A percentile compares a stretch with the other conserved stretches of the same genome.
Evolutionary conservation across 176 grass and related monocot genomes (phyloP).

Genomic region (Aegilops sharonensis): DNA sequence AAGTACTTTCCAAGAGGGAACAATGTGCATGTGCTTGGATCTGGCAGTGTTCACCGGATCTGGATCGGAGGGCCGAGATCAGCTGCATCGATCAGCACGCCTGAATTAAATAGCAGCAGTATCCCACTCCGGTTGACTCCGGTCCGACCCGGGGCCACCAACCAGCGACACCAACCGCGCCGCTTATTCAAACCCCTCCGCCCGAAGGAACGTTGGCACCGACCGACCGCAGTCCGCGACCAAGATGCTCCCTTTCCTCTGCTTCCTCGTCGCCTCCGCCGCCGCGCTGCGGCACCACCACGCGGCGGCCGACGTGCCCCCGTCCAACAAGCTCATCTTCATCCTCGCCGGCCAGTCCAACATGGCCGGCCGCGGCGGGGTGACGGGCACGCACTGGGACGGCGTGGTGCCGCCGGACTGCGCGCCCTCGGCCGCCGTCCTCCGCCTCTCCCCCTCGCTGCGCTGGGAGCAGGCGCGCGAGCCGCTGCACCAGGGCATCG

Average conservation of each 20-base stretch:
- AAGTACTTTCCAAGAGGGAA: not conserved
- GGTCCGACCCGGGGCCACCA: not conserved
- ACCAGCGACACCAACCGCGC: not conserved
- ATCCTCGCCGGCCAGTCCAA: conserved; percentile 80
- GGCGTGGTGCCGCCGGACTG: conserved; percentile 45
- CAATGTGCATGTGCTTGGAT: not conserved
- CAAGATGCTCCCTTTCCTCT: not conserved
- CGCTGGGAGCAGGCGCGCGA: conserved; percentile 62
- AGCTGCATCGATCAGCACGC: not conserved
- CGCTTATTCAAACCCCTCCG: not conserved
- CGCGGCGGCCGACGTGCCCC: conserved; percentile 6
- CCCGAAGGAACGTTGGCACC: not conserved
- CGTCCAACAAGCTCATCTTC: conserved; percentile 59
- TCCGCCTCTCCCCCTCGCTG: conserved; percentile 48
- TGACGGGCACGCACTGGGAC: conserved; percentile 47
- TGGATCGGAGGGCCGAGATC: not conserved
- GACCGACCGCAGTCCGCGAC: not conserved
- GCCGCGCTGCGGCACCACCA: not conserved
- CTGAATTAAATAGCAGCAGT: not conserved
- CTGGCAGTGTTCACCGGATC: not conserved
- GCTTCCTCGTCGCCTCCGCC: conserved; percentile 4
- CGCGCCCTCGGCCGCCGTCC: conserved; percentile 41
- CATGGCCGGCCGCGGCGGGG: conserved; percentile 90
- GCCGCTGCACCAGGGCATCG: conserved; percentile 82
- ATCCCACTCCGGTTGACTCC: not conserved